Base-by-base conservation (phyloP, 306 rosid genomes). In the Gillenia trifoliata region DNA sequence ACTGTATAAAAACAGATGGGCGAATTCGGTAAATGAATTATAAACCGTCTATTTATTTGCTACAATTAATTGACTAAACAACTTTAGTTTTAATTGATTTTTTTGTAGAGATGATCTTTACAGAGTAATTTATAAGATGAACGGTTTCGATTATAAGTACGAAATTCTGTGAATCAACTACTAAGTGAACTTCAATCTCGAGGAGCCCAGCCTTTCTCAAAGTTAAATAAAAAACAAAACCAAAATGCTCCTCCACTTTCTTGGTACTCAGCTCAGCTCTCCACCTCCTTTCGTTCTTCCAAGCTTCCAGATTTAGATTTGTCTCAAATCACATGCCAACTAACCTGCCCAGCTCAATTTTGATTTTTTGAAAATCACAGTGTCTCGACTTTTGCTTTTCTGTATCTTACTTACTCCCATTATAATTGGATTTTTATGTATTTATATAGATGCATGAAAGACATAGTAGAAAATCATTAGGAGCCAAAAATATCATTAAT, bases 281-380 rank as follows among this genome's bases (percentile, higher is more conserved):
- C 75, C 76, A 38, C 57, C n/a, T 59, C 67, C 11, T 16, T 26
- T 50, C 8, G 15, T 15, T 72, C 56, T 11, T 45, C 23, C 75
- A 22, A 72, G 26, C 54, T 72, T 72, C 68, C 26, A 72, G 68
- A 72, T 40, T 41, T 28, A 19, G 40, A 59, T 40, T 59, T 40
- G 29, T 59, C 67, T 72, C 12, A 20, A 26, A 59, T 41, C 68
- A 59, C 76, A 72, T 59, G 68, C 67, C 41, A 40, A 26, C 57
- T 19, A 15, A 30, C 33, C 57, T 59, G 63, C 57, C 56, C 64
- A 38, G 6, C 6, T 36, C 68, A 40, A 26, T 26, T 40, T 36
- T 16, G 29, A 63, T 26, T 59, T 19, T 56, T 25, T 25, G 50
- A 56, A 72, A 57, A 10, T 59, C 40, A 29, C 6, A 71, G 16